phyloP scores from a whole-genome alignment of 108 stramenopile species.

The Conticribra guillardii region DNA sequence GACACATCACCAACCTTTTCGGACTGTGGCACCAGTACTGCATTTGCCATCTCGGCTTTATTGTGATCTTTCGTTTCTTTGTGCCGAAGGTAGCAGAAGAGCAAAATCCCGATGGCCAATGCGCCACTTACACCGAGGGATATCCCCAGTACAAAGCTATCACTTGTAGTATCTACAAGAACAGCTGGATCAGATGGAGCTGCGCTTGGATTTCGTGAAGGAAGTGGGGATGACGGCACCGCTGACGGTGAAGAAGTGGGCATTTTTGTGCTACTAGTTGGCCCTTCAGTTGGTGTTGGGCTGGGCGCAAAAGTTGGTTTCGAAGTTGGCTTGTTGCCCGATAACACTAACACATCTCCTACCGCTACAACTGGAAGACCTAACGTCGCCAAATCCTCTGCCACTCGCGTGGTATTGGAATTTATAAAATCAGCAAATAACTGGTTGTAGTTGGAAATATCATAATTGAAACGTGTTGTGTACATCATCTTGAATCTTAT shows the following conservation, averaged over 20 bases:
- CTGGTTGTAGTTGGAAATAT: conserved; percentile 13
- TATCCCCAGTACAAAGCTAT: conserved; percentile 33
- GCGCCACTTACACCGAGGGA: conserved; percentile 29
- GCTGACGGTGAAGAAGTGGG: conserved; percentile 4
- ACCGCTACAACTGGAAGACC: conserved; percentile 7
- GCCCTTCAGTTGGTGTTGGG: not conserved
- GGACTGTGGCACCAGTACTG: no score
- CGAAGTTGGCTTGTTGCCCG: not conserved
- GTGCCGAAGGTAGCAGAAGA: conserved; percentile 6
- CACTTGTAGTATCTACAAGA: not conserved
- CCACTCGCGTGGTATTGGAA: conserved; percentile 23
- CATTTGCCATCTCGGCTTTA: not conserved
- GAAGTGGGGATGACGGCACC: not conserved
- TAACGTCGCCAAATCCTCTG: conserved; percentile 9
- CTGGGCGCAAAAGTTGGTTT: not conserved
- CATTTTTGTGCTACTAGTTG: not conserved
- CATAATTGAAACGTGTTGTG: not conserved
- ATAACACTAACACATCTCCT: conserved; percentile 2
- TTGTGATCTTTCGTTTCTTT: conserved; percentile 5
- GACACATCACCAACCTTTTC: not conserved
- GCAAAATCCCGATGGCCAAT: conserved; percentile 13
- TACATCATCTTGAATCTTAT: conserved; percentile 21
- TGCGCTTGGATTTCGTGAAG: not conserved
- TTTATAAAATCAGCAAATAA: conserved; percentile 22
- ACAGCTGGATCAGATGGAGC: not conserved